Conservation (phyloP, 129 eudicot species). For the Escallonia herrerae region DNA sequence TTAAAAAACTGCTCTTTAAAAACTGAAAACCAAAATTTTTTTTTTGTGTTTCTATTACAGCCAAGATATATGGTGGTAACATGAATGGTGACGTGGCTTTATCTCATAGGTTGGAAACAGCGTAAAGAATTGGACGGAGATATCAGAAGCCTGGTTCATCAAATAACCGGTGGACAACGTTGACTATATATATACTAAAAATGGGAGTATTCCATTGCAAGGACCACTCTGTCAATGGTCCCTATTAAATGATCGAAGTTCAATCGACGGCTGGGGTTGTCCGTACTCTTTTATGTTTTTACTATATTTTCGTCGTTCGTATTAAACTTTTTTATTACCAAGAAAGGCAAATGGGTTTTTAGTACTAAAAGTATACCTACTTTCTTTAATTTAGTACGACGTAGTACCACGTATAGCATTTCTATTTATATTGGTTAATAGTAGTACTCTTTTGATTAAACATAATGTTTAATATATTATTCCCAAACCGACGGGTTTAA, state of each 20-base stretch:
- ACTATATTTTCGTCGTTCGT: neutral
- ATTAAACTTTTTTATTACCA: neutral
- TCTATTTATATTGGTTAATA: too few relatives aligned
- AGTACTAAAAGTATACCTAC: neutral
- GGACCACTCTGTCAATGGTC: slow-evolving; percentile 3
- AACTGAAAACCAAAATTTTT: too few relatives aligned
- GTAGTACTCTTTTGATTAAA: too few relatives aligned
- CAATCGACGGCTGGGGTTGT: neutral
- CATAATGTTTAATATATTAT: too few relatives aligned
- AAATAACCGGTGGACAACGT: neutral
- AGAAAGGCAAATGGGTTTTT: neutral
- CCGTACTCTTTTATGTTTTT: neutral
- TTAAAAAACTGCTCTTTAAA: too few relatives aligned
- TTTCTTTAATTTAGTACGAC: neutral
- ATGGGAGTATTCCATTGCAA: neutral
- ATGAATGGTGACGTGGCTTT: neutral
- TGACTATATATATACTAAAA: slow-evolving; percentile 8
- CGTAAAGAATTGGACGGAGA: slow-evolving; percentile 3
- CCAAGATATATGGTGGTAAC: neutral
- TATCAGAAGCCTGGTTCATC: neutral
- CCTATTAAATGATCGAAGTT: neutral
- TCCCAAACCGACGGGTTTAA: too few relatives aligned
- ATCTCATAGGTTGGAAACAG: neutral
- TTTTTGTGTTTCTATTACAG: too few relatives aligned
- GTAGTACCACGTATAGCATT: too few relatives aligned